Evolutionary conservation across 306 rosid genomes (phyloP).

Genomic region (Vicia villosa): DNA sequence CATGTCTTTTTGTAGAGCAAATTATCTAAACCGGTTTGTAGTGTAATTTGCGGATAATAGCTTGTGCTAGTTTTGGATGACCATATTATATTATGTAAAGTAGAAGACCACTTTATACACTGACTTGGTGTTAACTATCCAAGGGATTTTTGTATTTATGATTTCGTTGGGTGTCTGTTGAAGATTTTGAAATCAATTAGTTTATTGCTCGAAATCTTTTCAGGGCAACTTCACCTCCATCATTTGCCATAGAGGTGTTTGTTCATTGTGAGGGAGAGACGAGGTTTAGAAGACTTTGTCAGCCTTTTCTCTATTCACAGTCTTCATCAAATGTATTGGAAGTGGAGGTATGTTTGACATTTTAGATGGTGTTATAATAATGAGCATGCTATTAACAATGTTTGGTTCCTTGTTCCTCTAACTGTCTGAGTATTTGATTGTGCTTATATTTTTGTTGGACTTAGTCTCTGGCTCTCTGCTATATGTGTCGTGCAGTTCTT

Average conservation of each 20-base stretch:
- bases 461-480: conserved; percentile 24
- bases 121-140: neutral
- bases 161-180: conserved; percentile 29
- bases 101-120: neutral
- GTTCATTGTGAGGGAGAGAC: conserved; percentile 99
- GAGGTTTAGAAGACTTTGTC: conserved; percentile 97
- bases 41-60: conserved; percentile 6
- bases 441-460: conserved; percentile 16
- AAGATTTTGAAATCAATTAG: conserved; percentile 24
- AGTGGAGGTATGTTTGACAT: conserved; percentile 74
- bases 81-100: conserved; percentile 2
- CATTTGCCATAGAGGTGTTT: conserved; percentile 95
- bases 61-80: neutral
- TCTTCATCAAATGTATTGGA: conserved; percentile 96
- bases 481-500: conserved; percentile 2
- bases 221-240: conserved; percentile 98
- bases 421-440: conserved; percentile 5
- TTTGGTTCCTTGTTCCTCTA: conserved; percentile 30
- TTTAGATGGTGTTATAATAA: conserved; percentile 8
- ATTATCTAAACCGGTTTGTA: neutral
- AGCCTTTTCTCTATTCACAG: conserved; percentile 94
- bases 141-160: conserved; percentile 1
- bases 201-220: conserved; percentile 37
- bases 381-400: conserved; percentile 17
- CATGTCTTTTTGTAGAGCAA: neutral